Conservation (phyloP, 148 eudicot species). For the Amaranthus hypochondriacus region DNA sequence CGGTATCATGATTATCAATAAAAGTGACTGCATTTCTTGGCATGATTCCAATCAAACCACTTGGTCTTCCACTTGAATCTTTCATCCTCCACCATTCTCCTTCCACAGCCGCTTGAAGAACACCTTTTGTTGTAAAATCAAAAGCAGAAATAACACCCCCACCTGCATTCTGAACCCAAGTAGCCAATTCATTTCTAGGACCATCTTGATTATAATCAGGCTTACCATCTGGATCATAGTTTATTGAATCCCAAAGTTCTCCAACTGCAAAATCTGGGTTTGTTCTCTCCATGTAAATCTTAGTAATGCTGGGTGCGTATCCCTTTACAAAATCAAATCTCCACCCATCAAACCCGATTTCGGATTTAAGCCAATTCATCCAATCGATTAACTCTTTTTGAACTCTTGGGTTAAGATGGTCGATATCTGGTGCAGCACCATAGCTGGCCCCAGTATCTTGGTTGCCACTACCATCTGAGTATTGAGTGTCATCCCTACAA, state of each 20-base stretch:
- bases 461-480: conserved; percentile 12
- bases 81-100: conserved; percentile 27
- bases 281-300: conserved; percentile 14
- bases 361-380: conserved; percentile 16
- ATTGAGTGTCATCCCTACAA: conserved; percentile 9
- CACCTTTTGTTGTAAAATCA: conserved; percentile 24
- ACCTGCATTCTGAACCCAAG: conserved; percentile 13
- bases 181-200: conserved; percentile 10
- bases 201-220: conserved; percentile 19
- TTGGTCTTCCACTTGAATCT: conserved; percentile 14
- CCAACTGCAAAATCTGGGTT: conserved; percentile 17
- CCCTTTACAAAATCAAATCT: conserved; percentile 12
- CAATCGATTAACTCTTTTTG: conserved; percentile 11
- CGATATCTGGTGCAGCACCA: conserved; percentile 17
- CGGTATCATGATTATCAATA: conserved; percentile 26
- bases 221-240: conserved; percentile 6
- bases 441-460: conserved; percentile 11
- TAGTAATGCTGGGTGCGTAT: conserved; percentile 12
- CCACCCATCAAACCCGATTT: conserved; percentile 15
- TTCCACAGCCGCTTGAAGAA: conserved; percentile 16
- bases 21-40: conserved; percentile 19
- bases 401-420: conserved; percentile 7
- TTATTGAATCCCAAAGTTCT: conserved; percentile 17
- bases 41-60: conserved; percentile 16
- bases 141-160: conserved; percentile 11